A percentile compares a stretch with the other conserved stretches of the same genome.
phyloP scores from a whole-genome alignment of 2,329 filamentous ascomycete genomes.

The Acarospora socialis region DNA sequence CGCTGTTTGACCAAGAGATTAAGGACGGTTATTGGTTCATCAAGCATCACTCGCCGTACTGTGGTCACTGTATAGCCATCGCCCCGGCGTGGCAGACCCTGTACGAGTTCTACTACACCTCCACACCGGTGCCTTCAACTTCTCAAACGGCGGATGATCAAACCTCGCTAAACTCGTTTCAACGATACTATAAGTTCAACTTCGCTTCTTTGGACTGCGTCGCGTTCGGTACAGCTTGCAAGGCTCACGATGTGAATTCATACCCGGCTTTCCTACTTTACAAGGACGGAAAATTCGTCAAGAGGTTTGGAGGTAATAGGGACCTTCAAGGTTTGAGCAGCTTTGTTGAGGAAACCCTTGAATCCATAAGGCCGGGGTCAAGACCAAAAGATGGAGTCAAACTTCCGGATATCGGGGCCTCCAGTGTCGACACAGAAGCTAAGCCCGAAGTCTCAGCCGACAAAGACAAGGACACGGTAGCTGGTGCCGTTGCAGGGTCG shows the following conservation, averaged over 20 bases:
- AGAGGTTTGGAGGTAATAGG: slow-evolving; percentile 52
- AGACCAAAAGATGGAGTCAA: slow-evolving; percentile 52
- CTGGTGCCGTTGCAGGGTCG: slow-evolving; percentile 25
- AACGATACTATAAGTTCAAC: slow-evolving; percentile 73
- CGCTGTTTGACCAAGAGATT: slow-evolving; percentile 33
- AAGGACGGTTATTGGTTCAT: slow-evolving; percentile 41
- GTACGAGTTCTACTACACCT: slow-evolving; percentile 89
- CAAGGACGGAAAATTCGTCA: slow-evolving; percentile 57
- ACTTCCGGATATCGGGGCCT: slow-evolving; percentile 57
- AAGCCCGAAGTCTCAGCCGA: slow-evolving; percentile 23
- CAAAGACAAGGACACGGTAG: slow-evolving; percentile 30
- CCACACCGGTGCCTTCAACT: slow-evolving; percentile 48
- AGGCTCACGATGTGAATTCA: slow-evolving; percentile 47
- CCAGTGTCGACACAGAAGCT: slow-evolving; percentile 30
- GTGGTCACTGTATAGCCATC: slow-evolving; percentile 60
- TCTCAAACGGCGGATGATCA: slow-evolving; percentile 36
- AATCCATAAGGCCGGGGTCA: slow-evolving; percentile 66
- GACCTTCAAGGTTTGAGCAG: slow-evolving; percentile 50
- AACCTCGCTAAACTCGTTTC: slow-evolving; percentile 50
- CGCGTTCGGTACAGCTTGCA: slow-evolving; percentile 66
- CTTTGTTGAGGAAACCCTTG: slow-evolving; percentile 62
- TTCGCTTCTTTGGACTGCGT: slow-evolving; percentile 80
- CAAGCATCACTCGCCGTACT: slow-evolving; percentile 38
- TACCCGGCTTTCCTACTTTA: slow-evolving; percentile 71
- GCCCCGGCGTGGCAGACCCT: slow-evolving; percentile 80